Base-by-base conservation (phyloP, 495 filamentous ascomycete species). In the Chaetomidium leptoderma region DNA sequence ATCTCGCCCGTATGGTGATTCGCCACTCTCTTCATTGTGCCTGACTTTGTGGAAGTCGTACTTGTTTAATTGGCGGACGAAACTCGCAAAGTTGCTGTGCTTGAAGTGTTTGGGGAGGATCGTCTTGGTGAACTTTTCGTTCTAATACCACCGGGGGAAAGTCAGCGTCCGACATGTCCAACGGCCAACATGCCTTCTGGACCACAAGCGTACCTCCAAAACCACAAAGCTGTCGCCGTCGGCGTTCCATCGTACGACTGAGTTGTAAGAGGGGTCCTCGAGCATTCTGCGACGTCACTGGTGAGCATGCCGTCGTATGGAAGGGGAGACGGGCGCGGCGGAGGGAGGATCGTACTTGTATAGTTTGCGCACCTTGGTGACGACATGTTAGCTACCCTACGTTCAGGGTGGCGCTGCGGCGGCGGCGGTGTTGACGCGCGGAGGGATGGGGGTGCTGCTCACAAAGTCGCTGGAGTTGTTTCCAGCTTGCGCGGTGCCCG, bases 21-120 rank as follows among this genome's bases (percentile, higher is more conserved):
- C 87, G 45, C 90, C 89, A 65, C 81, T 92, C 65, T 97, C 93
- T 68, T 98, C 93, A 63, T 92, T 97, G 67, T 96, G 91, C 61
- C 93, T 83, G 44, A 99, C 93, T 79, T 99, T 99, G 77, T 97
- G 95, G 63, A 99, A 99, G 72, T 97, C 93, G 72, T 96, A 99
- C 70, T 99, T 99, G 78, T 99, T 99, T 47, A 99, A 77, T 72
- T 99, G 93, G 63, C 93, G 88, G 42, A 99, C 93, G 64, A 99
- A 99, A 76, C 91, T 96, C 40, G 95, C 93, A 71, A 99, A 97
- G 70, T 99, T 99, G 83, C 90, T 95, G 73, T 97, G 92, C 75
- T 97, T 99, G 80, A 97, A 97, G 69, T 99, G 93, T 69, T 96
- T 96, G 0, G 93, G 95, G 19, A 98, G 81, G 63, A 99, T 97